Base-by-base conservation (phyloP, 2,329 filamentous ascomycete species). In the Arthrobotrys iridis region DNA sequence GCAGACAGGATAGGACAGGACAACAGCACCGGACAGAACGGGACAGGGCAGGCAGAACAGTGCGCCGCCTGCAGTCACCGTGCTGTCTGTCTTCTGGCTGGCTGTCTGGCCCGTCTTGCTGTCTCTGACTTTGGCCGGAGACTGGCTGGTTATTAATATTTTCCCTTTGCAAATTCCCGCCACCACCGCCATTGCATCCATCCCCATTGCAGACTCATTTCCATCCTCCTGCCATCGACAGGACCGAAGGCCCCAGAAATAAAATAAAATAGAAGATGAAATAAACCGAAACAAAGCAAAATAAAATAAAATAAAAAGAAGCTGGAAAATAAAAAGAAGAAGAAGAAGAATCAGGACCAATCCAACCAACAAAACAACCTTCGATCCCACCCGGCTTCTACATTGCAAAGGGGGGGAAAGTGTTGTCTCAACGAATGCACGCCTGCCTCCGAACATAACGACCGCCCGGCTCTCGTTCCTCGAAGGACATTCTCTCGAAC, bases 121-220 rank as follows among this genome's bases (percentile, higher is more conserved):
- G n/a, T 43, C 40, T 43, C 22, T 4, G 18, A 5, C n/a, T 15
- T 18, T 43, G 13, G 15, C 45, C 45, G 33, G 22, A 60, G 55
- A 26, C 20, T 45, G n/a, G 24, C 26, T 52, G 20, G 8, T 11
- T 35, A 22, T 20, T 60, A 41, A 22, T 60, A 45, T 50, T 59
- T 64, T 55, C 50, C 43, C 41, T 46, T 72, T 41, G 50, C 60
- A 66, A 66, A 68, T 68, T 75, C 71, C 63, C 71, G 63, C 71
- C 63, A 68, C 63, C 63, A 68, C 71, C 71, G 71, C 71, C 70
- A 74, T 55, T 30, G 28, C 50, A 55, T 55, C 40, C 40, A 43
- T 55, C 37, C 50, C 50, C 50, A 55, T 37, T 30, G 15, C 41
- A 20, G 20, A 2, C 1, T 11, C 41, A 4, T 13, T 40, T 11